Percentiles rank a stretch among this genome's conserved stretches.
phyloP scores from a whole-genome alignment of 2,329 filamentous ascomycete species.

The Daldinia sp. region DNA sequence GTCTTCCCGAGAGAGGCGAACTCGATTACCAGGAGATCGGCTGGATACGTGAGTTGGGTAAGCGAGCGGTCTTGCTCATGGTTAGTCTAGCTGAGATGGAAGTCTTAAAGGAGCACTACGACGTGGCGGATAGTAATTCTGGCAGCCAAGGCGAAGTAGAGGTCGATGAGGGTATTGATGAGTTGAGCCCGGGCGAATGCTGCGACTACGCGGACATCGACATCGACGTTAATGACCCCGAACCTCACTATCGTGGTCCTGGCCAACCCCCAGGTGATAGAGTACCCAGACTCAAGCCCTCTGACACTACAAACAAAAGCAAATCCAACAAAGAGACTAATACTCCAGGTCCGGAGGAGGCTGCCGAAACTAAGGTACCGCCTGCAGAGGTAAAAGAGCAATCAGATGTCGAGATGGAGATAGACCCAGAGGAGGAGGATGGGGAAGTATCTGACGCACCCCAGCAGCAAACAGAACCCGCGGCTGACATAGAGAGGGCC shows the following conservation, averaged over 20 bases:
- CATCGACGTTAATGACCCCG: conserved; percentile 46
- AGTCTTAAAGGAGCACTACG: conserved; percentile 53
- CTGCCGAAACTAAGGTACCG: conserved; percentile 43
- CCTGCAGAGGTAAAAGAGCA: conserved; percentile 53
- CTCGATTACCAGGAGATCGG: conserved; percentile 79
- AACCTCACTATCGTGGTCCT: conserved; percentile 27
- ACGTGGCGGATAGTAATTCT: conserved; percentile 47
- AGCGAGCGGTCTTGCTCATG: conserved; percentile 72
- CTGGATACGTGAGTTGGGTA: conserved; percentile 79
- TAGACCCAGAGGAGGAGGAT: conserved; percentile 48
- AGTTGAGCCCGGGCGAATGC: conserved; percentile 44
- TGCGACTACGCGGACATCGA: conserved; percentile 50
- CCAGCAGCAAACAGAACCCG: conserved; percentile 41
- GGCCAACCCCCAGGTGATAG: not conserved
- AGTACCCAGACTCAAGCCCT: not conserved
- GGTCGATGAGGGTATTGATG: conserved; percentile 58
- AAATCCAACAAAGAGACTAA: not conserved
- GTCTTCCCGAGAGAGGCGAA: conserved; percentile 76
- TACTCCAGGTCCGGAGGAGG: conserved; percentile 27
- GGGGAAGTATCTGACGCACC: conserved; percentile 50
- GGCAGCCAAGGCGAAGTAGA: conserved; percentile 45
- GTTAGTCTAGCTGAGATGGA: conserved; percentile 63
- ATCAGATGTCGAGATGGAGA: conserved; percentile 47
- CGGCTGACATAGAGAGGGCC: conserved; percentile 56
- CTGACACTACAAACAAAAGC: not conserved